Evolutionary conservation across 306 rosid genomes (phyloP).

Genomic region (Castanea sativa): DNA sequence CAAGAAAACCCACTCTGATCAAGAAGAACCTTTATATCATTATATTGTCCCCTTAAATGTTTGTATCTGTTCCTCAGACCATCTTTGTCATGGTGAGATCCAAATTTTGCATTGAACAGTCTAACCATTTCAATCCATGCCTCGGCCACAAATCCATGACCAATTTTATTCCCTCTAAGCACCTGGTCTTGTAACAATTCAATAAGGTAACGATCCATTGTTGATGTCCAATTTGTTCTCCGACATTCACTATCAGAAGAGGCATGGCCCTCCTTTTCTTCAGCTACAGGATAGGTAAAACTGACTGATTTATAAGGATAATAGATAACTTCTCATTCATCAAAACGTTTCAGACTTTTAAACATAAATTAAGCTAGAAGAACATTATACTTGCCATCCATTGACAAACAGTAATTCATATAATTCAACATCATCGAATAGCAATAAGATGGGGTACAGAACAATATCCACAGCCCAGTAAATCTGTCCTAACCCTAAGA

Average conservation of each 20-base stretch:
- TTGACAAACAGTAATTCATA: background rate
- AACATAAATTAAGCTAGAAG: background rate
- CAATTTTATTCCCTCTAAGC: conserved; percentile 19
- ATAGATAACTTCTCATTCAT: conserved; percentile 5
- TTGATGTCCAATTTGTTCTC: conserved; percentile 9
- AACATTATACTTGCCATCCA: background rate
- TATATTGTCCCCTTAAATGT: conserved; percentile 12
- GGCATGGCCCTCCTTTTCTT: conserved; percentile 26
- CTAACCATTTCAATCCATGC: conserved; percentile 23
- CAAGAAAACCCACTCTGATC: conserved; percentile 15
- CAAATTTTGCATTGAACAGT: conserved; percentile 21
- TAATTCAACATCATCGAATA: background rate
- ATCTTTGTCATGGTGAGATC: conserved; percentile 13
- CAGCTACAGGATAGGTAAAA: conserved; percentile 23
- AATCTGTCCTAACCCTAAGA: background rate
- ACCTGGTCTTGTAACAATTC: conserved; percentile 17
- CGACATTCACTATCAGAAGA: conserved; percentile 9
- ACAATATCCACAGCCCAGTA: background rate
- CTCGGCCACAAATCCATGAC: conserved; percentile 6
- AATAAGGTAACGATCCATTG: conserved; percentile 16
- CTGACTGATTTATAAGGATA: background rate
- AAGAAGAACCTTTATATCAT: conserved; percentile 13
- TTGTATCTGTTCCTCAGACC: conserved; percentile 14
- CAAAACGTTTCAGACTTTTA: background rate
- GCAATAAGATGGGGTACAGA: background rate